phyloP scores from a whole-genome alignment of 2,329 filamentous ascomycete species.

The Colletotrichum sp. region DNA sequence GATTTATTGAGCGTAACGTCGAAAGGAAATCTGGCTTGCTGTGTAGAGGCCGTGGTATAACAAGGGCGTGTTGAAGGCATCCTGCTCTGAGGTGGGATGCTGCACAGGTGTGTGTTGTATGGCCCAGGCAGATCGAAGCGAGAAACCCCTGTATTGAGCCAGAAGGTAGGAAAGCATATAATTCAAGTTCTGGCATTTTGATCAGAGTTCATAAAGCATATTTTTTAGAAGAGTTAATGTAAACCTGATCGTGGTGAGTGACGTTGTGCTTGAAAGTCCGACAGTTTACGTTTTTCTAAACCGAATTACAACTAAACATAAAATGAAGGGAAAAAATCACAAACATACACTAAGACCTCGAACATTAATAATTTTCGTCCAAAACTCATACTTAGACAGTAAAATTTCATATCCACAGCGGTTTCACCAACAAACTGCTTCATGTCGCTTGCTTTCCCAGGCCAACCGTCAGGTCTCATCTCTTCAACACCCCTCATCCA shows the following conservation, averaged over 20 bases:
- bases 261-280: rapidly evolving
- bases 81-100: neutral
- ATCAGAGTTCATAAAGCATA: neutral
- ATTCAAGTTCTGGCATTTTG: neutral
- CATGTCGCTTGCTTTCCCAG: neutral
- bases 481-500: neutral
- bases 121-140: neutral
- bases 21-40: rapidly evolving
- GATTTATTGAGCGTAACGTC: rapidly evolving
- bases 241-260: rapidly evolving
- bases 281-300: rapidly evolving
- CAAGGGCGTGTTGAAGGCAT: rapidly evolving
- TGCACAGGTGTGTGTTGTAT: neutral
- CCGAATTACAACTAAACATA: rapidly evolving
- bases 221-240: rapidly evolving
- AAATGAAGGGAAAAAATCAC: neutral
- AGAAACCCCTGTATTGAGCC: neutral
- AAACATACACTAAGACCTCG: neutral
- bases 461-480: neutral
- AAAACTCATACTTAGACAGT: rapidly evolving
- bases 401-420: neutral
- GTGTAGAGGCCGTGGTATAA: rapidly evolving
- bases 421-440: neutral
- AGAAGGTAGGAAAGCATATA: neutral
- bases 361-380: rapidly evolving